Percentiles rank a stretch among this genome's conserved stretches.
phyloP scores from a whole-genome alignment of 2,329 filamentous ascomycete genomes.

The Alternaria metachromatica region DNA sequence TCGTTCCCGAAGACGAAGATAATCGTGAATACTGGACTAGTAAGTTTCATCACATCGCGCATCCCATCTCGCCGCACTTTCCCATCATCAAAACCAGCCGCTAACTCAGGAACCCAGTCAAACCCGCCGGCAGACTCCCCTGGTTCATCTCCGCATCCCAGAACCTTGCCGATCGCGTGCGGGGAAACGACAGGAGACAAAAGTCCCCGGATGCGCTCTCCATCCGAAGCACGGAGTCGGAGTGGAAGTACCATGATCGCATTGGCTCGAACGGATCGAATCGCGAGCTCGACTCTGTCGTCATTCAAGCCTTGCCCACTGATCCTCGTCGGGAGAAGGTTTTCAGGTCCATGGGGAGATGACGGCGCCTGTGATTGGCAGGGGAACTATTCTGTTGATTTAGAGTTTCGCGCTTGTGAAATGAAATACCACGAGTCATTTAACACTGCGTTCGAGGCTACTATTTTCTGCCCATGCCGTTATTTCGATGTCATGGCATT shows the following conservation, averaged over 20 bases:
- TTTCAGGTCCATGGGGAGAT: constrained; percentile 20
- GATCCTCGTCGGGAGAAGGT: constrained; percentile 41
- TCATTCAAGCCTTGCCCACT: constrained; percentile 29
- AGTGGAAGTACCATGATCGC: constrained; percentile 33
- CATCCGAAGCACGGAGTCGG: constrained; percentile 32
- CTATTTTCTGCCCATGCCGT: neutral
- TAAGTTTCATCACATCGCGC: constrained; percentile 48
- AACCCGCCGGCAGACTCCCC: constrained; percentile 19
- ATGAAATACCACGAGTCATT: neutral
- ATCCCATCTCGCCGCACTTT: neutral
- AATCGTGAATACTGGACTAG: constrained; percentile 82
- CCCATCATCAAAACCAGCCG: neutral
- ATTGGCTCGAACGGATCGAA: constrained; percentile 35
- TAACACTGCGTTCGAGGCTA: neutral
- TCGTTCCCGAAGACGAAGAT: constrained; percentile 77
- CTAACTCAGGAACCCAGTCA: constrained; percentile 28
- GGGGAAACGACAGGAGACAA: constrained; percentile 6
- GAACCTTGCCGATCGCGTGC: constrained; percentile 34
- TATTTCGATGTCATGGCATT: neutral
- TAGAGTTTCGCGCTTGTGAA: neutral
- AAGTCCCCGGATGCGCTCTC: constrained; percentile 29
- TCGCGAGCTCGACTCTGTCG: constrained; percentile 38
- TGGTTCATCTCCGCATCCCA: constrained; percentile 29
- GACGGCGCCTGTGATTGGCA: neutral
- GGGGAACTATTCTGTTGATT: neutral